Base-by-base conservation (phyloP, 371 early-diverging fungal genomes). In the Mortierella sp. region DNA sequence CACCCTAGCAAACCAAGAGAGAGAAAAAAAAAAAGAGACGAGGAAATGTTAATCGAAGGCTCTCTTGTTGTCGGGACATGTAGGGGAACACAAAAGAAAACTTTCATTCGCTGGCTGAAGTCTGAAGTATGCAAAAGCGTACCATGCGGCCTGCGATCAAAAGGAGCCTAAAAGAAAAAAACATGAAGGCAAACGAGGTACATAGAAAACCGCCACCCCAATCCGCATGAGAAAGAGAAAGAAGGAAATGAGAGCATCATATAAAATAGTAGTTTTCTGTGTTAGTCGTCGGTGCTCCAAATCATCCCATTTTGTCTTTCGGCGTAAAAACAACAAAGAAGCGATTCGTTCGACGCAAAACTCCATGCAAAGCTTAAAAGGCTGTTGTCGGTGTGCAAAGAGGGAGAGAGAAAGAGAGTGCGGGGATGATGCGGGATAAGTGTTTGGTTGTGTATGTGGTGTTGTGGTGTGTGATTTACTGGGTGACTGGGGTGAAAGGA, bases 71-170 rank as follows among this genome's bases (percentile, higher is more conserved):
- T 19, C 58, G 58, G 58, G 34, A 31, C 58, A 58, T 34, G 14
- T 31, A 58, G 58, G 58, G 58, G 58, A 34, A 34, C 58, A 58
- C 58, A 58, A 58, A 34, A 16, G 37, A 31, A 4, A 31, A 34
- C 29, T 22, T 2, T 58, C 16, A 34, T 58, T 58, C 58, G 37
- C 29, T 6, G 50, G 24, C 10, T 26, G 13, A 16, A 29, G 29
- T 6, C 43, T 41, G 64, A 64, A 14, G 29, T 6, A 55, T 3
- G 40, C n/a, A 64, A 39, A 26, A 44, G 48, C 77, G 26, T 73
- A 78, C 79, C 77, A 81, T 81, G 26, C 82, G 82, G 55, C 82
- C 82, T 22, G 82, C 82, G 31, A 81, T 74, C 73, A 81, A 48
- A 26, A 81, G 68, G 37, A 80, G 66, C 29, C 79, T 73, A 63